A percentile compares a stretch with the other conserved stretches of the same genome.
These are phyloP conservation scores for Solanum piurae DNA, from an alignment of 257 asterid species.

Conservation along the genomic window DNA sequence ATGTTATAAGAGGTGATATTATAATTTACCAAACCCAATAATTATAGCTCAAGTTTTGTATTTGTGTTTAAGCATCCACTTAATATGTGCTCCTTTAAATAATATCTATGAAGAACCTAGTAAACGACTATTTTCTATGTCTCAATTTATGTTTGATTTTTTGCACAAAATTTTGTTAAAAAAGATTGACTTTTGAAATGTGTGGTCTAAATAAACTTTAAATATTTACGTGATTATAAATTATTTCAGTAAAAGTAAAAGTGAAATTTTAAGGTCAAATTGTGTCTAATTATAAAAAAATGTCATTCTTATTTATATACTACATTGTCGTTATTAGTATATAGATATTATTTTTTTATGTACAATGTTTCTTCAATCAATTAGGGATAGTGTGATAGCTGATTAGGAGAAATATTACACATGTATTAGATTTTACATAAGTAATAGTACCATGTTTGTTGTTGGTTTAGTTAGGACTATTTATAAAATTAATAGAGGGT, in stretches of 20 bases:
- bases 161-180: background rate
- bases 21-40: background rate
- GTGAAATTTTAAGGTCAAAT: background rate
- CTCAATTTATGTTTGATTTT: background rate
- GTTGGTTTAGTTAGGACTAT: background rate
- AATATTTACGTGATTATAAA: background rate
- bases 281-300: background rate
- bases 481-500: no score
- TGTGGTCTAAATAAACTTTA: background rate
- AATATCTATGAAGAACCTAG: background rate
- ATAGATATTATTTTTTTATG: background rate
- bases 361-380: background rate
- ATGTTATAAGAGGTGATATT: background rate
- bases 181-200: background rate
- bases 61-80: background rate
- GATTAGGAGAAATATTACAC: background rate
- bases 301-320: background rate
- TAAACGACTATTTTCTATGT: background rate
- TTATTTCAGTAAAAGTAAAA: background rate
- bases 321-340: background rate
- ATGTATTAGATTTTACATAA: background rate
- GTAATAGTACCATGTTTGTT: no score
- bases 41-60: background rate
- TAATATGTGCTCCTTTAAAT: background rate
- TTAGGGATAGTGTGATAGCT: background rate